phyloP scores from a whole-genome alignment of 2,329 filamentous ascomycete species.

The Bertia moriformis region DNA sequence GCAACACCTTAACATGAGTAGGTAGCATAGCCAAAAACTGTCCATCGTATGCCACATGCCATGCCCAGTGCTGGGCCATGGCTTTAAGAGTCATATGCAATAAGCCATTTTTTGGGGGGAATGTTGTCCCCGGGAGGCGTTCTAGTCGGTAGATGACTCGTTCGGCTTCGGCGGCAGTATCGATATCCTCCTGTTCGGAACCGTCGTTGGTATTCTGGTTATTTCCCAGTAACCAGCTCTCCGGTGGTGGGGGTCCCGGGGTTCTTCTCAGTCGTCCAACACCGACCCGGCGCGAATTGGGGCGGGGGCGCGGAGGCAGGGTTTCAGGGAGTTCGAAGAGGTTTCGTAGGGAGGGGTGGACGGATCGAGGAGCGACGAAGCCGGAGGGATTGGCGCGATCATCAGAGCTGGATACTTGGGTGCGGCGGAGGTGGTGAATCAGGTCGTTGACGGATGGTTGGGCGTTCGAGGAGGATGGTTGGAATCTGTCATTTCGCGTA shows the following conservation, averaged over 20 bases:
- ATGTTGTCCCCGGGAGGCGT: conserved; percentile 19
- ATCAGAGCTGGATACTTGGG: conserved; percentile 13
- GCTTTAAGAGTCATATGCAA: conserved; percentile 32
- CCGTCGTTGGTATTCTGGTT: conserved; percentile 5
- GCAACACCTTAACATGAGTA: conserved; percentile 27
- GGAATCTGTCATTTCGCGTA: neutral
- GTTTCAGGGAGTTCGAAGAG: conserved; percentile 26
- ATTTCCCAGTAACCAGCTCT: conserved; percentile 23
- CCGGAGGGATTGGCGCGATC: conserved; percentile 7
- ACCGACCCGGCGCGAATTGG: conserved; percentile 12
- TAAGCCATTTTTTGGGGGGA: conserved; percentile 24
- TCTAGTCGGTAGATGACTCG: conserved; percentile 15
- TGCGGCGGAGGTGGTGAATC: conserved; percentile 26
- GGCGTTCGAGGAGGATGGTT: conserved; percentile 7
- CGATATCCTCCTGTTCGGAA: neutral
- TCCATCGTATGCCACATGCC: conserved; percentile 39
- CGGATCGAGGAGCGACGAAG: conserved; percentile 15
- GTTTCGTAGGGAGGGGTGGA: conserved; percentile 26
- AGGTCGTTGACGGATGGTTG: conserved; percentile 28
- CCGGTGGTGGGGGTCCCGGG: conserved; percentile 23
- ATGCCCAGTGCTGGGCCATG: conserved; percentile 38
- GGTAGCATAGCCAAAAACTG: conserved; percentile 35
- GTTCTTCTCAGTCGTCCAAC: conserved; percentile 19
- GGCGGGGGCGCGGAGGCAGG: conserved; percentile 21
- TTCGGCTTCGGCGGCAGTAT: conserved; percentile 3